A percentile compares a stretch with the other conserved stretches of the same genome.
phyloP scores from a whole-genome alignment of 2,329 filamentous ascomycete genomes.

The Pseudocercospora fuligena region DNA sequence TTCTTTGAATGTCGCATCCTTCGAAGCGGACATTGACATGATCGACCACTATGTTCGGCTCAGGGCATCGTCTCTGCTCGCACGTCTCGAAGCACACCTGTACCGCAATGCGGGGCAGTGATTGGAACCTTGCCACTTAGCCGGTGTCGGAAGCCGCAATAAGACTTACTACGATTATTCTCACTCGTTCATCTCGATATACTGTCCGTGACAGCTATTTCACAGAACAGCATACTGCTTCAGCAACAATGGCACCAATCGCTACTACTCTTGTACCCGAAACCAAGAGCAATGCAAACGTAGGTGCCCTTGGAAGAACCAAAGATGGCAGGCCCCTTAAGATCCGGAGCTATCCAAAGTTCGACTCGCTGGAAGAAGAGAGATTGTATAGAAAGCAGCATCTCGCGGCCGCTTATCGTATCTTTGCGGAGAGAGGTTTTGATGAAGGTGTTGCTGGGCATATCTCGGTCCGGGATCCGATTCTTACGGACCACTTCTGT shows the following conservation, averaged over 20 bases:
- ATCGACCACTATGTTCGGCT: background rate
- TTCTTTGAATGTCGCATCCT: background rate
- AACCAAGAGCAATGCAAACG: conserved; percentile 46
- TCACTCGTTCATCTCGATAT: background rate
- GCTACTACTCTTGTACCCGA: conserved; percentile 45
- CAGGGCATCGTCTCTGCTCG: background rate
- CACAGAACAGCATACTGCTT: background rate
- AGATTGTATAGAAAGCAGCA: conserved; percentile 49
- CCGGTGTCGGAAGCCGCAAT: background rate
- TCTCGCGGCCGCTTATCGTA: conserved; percentile 49
- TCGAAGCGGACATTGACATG: background rate
- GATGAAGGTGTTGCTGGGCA: conserved; percentile 48
- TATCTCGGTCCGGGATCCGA: conserved; percentile 48
- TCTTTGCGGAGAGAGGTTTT: conserved; percentile 50
- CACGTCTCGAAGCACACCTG: background rate
- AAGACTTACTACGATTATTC: background rate
- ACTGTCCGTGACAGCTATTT: background rate
- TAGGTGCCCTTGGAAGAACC: conserved; percentile 54
- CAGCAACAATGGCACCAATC: conserved; percentile 43
- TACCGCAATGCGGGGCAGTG: background rate
- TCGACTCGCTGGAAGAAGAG: conserved; percentile 44
- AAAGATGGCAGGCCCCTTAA: conserved; percentile 52
- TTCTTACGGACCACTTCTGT: conserved; percentile 43
- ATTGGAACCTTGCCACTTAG: background rate
- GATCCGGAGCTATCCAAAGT: conserved; percentile 52